These are phyloP conservation scores for Craterostigma plantagineum DNA, from an alignment of 257 asterid genomes.

Conservation along the genomic window DNA sequence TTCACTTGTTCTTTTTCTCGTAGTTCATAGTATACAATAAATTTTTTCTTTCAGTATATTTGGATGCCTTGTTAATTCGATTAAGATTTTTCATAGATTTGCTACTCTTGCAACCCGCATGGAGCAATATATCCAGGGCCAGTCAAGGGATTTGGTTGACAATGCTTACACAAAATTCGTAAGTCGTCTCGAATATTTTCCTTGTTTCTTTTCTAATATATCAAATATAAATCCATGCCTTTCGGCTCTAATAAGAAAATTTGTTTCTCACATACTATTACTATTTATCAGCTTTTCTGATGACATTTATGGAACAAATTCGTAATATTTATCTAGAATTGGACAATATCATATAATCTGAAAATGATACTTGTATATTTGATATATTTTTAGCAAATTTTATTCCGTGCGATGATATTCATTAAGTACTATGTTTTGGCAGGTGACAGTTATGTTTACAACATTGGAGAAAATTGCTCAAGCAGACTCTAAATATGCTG, in stretches of 20 bases:
- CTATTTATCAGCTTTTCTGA: too few relatives aligned
- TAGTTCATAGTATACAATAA: too few relatives aligned
- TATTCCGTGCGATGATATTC: slow-evolving; percentile 8
- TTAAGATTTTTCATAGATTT: slow-evolving; percentile 37
- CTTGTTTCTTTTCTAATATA: too few relatives aligned
- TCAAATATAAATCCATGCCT: background rate
- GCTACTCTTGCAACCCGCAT: slow-evolving; percentile 95
- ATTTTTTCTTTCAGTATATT: too few relatives aligned
- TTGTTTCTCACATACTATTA: background rate
- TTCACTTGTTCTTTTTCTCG: too few relatives aligned
- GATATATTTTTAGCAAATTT: slow-evolving; percentile 2
- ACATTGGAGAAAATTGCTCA: slow-evolving; percentile 95
- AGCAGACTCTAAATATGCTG: slow-evolving; percentile 74
- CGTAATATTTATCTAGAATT: too few relatives aligned
- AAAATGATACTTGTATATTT: background rate
- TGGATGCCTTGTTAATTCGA: slow-evolving; percentile 6
- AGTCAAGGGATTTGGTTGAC: slow-evolving; percentile 95
- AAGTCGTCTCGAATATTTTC: slow-evolving; percentile 17
- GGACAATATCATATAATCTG: too few relatives aligned
- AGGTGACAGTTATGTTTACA: slow-evolving; percentile 94
- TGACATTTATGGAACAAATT: too few relatives aligned
- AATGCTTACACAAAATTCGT: slow-evolving; percentile 85
- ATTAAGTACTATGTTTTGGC: slow-evolving; percentile 22
- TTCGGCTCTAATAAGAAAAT: too few relatives aligned
- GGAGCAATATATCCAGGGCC: slow-evolving; percentile 99